A percentile compares a stretch with the other conserved stretches of the same genome.
These are phyloP conservation scores for Arachis monticola DNA, from an alignment of 331 rosid genomes.

Conservation along the genomic window DNA sequence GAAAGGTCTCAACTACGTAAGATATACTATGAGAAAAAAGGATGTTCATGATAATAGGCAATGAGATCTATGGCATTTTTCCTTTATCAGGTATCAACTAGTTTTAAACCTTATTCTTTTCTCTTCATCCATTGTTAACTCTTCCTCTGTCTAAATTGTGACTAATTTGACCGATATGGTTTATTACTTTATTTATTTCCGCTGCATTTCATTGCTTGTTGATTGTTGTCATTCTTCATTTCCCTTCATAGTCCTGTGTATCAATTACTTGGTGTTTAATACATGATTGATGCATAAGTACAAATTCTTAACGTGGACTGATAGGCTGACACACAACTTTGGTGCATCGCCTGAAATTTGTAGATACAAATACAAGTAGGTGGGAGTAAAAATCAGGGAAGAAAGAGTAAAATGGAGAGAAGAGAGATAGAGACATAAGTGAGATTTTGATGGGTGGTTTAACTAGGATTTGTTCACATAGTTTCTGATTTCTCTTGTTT, in stretches of 20 bases:
- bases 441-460: too few species aligned
- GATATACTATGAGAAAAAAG: slow-evolving; percentile 30
- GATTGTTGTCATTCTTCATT: slow-evolving; percentile 14
- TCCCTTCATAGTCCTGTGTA: not conserved
- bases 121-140: not conserved
- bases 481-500: not conserved
- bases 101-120: not conserved
- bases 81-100: not conserved
- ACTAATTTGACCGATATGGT: not conserved
- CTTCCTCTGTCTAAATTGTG: slow-evolving; percentile 11
- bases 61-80: not conserved
- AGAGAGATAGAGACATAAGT: too few species aligned
- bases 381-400: too few species aligned
- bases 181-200: not conserved
- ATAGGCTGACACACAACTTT: too few species aligned
- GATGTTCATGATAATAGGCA: not conserved
- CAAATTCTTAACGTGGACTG: not conserved
- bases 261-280: not conserved
- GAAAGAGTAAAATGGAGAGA: too few species aligned
- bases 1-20: slow-evolving; percentile 6
- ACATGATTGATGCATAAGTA: not conserved
- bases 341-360: too few species aligned
- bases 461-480: too few species aligned
- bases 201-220: not conserved
- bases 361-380: too few species aligned